Base-by-base conservation (phyloP, 2,329 filamentous ascomycete genomes). In the Ceratocystis eucalypticola region DNA sequence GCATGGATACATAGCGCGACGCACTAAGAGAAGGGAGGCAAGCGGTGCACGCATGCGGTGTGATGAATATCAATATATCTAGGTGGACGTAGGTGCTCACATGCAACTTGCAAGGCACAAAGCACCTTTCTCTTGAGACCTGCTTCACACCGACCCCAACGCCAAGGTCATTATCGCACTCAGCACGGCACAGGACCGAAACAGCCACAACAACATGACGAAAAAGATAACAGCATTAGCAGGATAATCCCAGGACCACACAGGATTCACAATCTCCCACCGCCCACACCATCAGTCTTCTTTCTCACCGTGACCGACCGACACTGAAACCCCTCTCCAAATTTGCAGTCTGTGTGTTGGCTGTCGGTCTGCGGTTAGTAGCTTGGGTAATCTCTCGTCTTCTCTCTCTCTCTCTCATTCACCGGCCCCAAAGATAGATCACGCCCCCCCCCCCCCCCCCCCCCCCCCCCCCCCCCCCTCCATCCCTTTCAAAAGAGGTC, bases 201-300 rank as follows among this genome's bases (percentile, higher is more conserved):
- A 41, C 53, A 3, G 53, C 22, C 53, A 28, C 25, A 57, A 33
- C n/a, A 50, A 50, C n/a, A 50, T 50, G 22, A 30, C 25, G 30
- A n/a, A 22, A 57, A 30, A 20, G n/a, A 25, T 25, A 55, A 55
- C 50, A 57, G 7, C 10, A 30, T 15, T 28, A 30, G 30, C 53
- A 17, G 53, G 53, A 57, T 57, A 15, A 57, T 57, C 53, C 53
- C 53, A 28, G 53, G 37, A 57, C 33, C 8, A 30, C 25, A 20
- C 53, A 57, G 25, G 22, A 57, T 57, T 57, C 20, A 57, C 53
- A 57, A 57, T 57, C 53, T 57, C 53, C 25, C 53, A 50, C 22
- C 30, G 25, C 53, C 30, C 22, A 57, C 22, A 33, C 10, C 53
- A 57, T 33, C 25, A 22, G 53, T 57, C 15, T 17, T 30, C 15